phyloP scores from a whole-genome alignment of 805 yeast genomes.

The Starmerella bombi region DNA sequence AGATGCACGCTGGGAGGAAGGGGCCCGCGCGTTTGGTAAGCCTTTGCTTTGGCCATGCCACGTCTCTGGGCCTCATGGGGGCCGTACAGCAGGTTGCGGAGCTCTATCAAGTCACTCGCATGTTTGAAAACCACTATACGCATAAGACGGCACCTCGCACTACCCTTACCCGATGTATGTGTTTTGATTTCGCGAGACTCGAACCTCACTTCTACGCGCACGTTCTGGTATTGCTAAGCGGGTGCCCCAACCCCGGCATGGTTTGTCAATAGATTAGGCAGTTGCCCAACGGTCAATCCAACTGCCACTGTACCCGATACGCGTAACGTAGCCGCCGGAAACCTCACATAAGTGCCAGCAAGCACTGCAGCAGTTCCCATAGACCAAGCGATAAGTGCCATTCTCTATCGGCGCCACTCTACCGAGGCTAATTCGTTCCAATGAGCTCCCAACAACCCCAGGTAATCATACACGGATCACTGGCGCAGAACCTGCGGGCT shows the following conservation, averaged over 20 bases:
- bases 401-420: too few relatives aligned
- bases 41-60: slow-evolving; percentile 18
- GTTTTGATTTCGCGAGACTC: not conserved
- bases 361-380: too few relatives aligned
- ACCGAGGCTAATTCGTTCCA: too few relatives aligned
- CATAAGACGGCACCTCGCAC: slow-evolving; percentile 1
- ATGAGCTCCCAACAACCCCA: slow-evolving; percentile 6
- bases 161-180: not conserved
- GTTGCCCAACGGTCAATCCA: too few relatives aligned
- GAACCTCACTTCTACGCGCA: too few relatives aligned
- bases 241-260: too few relatives aligned
- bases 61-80: slow-evolving; percentile 12
- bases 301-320: too few relatives aligned
- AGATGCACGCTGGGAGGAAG: slow-evolving; percentile 22
- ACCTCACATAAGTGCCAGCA: too few relatives aligned
- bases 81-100: slow-evolving; percentile 19
- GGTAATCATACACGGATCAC: slow-evolving; percentile 18
- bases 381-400: too few relatives aligned
- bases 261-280: too few relatives aligned
- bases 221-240: too few relatives aligned
- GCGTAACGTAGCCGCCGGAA: too few relatives aligned
- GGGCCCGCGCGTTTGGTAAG: slow-evolving; percentile 21
- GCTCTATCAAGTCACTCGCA: slow-evolving; percentile 12
- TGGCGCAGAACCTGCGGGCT: slow-evolving; percentile 15
- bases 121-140: slow-evolving; percentile 18